Conservation (phyloP, 2,329 filamentous ascomycete genomes). For the Cryphonectria parasitica region DNA sequence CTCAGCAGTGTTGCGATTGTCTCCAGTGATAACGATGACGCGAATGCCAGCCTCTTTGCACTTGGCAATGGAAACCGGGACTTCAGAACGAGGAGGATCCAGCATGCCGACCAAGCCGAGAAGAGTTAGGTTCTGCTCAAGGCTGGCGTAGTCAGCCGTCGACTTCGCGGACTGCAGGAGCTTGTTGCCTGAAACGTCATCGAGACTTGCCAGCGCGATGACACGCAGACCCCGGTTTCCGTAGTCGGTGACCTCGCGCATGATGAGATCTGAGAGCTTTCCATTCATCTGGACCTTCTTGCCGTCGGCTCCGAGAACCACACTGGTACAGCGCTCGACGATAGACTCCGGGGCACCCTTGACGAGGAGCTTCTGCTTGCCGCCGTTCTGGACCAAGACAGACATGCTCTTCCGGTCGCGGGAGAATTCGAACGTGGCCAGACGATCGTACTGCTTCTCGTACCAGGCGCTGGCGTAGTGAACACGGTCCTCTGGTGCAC, state of each 20-base stretch:
- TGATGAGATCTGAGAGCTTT: conserved; percentile 70
- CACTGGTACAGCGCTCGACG: conserved; percentile 86
- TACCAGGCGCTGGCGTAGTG: conserved; percentile 86
- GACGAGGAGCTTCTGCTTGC: conserved; percentile 80
- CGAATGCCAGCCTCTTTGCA: conserved; percentile 94
- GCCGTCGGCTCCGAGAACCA: conserved; percentile 76
- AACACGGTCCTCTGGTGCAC: conserved; percentile 64
- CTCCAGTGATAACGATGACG: conserved; percentile 96
- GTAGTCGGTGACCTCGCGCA: conserved; percentile 83
- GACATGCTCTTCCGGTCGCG: conserved; percentile 99
- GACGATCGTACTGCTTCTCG: conserved; percentile 72
- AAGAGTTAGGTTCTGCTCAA: conserved; percentile 94
- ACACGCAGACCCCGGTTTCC: conserved; percentile 92
- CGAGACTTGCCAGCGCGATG: conserved; percentile 86
- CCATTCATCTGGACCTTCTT: conserved; percentile 74
- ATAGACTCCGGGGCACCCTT: conserved; percentile 97
- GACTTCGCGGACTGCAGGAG: conserved; percentile 77
- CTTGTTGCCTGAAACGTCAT: conserved; percentile 72
- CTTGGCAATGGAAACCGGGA: conserved; percentile 80
- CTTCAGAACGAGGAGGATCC: conserved; percentile 93
- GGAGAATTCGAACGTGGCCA: conserved; percentile 95
- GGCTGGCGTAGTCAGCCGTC: conserved; percentile 78
- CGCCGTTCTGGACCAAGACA: conserved; percentile 76
- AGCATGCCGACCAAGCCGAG: conserved; percentile 95
- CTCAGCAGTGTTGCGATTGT: conserved; percentile 97